phyloP scores from a whole-genome alignment of 345 rosid species.

The Conringia planisiliqua region DNA sequence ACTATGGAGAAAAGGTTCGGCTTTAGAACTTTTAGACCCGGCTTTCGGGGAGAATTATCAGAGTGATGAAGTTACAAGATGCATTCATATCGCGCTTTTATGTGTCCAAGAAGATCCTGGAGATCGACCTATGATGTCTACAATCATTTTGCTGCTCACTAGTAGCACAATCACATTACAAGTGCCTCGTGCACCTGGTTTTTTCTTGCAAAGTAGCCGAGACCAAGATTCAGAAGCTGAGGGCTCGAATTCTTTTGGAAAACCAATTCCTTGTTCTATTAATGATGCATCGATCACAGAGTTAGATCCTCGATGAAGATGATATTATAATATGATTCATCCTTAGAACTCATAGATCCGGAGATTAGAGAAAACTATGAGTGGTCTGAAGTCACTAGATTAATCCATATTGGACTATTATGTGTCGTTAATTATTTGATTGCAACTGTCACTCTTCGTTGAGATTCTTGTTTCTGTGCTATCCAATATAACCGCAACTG shows the following conservation, averaged over 20 bases:
- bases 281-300: background rate
- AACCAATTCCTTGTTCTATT: background rate
- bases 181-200: conserved; percentile 12
- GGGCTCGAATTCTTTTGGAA: background rate
- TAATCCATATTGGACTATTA: too few relatives aligned
- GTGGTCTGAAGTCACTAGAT: too few relatives aligned
- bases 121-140: conserved; percentile 24
- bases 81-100: conserved; percentile 28
- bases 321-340: background rate
- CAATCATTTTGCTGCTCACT: conserved; percentile 6
- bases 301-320: background rate
- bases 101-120: conserved; percentile 25
- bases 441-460: too few relatives aligned
- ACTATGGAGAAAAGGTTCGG: conserved; percentile 13
- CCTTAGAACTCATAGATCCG: too few relatives aligned
- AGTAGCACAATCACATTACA: conserved; percentile 2
- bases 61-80: conserved; percentile 14
- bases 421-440: too few relatives aligned
- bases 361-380: too few relatives aligned
- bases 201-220: background rate
- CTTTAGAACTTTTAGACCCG: conserved; percentile 3
- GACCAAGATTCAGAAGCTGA: background rate
- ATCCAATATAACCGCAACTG: too few relatives aligned
- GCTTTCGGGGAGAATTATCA: background rate
- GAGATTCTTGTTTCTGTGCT: too few relatives aligned